A percentile compares a stretch with the other conserved stretches of the same genome.
phyloP scores from a whole-genome alignment of 1,284 basidiomycete genomes.

The Leccinum ponderosum region DNA sequence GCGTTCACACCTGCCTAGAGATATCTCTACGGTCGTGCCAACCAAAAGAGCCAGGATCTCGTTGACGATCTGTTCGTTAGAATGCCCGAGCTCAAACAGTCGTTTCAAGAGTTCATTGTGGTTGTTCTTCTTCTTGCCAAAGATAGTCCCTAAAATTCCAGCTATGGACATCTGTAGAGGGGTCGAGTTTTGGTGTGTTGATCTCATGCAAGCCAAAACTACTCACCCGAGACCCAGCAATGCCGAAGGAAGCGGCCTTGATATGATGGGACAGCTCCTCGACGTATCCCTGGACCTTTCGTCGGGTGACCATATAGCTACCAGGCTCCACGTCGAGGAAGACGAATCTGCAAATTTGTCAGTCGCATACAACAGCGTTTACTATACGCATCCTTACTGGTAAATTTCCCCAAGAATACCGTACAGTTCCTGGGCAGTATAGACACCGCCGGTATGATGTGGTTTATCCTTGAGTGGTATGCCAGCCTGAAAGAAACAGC shows the following conservation, averaged over 20 bases:
- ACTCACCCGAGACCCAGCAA: conserved; percentile 27
- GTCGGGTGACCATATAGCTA: conserved; percentile 54
- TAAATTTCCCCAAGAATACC: conserved; percentile 68
- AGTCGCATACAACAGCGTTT: not conserved
- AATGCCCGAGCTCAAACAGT: conserved; percentile 54
- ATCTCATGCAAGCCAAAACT: not conserved
- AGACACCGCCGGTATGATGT: conserved; percentile 49
- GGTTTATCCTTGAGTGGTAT: conserved; percentile 67
- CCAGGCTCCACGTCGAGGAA: conserved; percentile 70
- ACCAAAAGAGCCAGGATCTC: conserved; percentile 72
- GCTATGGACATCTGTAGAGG: conserved; percentile 49
- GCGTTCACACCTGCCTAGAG: conserved; percentile 49
- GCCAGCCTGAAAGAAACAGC: conserved; percentile 51
- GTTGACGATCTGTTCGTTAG: conserved; percentile 63
- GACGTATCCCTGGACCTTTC: conserved; percentile 51
- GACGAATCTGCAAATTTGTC: conserved; percentile 50
- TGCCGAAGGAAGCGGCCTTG: conserved; percentile 41
- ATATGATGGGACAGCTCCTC: conserved; percentile 57
- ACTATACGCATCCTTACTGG: conserved; percentile 42
- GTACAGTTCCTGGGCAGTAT: conserved; percentile 63
- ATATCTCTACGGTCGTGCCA: conserved; percentile 64
- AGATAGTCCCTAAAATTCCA: conserved; percentile 47
- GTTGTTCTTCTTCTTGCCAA: conserved; percentile 50
- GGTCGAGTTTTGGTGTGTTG: not conserved
- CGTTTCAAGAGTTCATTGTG: conserved; percentile 56